Base-by-base conservation (phyloP, 2,329 filamentous ascomycete species). In the Aureobasidium sp. region DNA sequence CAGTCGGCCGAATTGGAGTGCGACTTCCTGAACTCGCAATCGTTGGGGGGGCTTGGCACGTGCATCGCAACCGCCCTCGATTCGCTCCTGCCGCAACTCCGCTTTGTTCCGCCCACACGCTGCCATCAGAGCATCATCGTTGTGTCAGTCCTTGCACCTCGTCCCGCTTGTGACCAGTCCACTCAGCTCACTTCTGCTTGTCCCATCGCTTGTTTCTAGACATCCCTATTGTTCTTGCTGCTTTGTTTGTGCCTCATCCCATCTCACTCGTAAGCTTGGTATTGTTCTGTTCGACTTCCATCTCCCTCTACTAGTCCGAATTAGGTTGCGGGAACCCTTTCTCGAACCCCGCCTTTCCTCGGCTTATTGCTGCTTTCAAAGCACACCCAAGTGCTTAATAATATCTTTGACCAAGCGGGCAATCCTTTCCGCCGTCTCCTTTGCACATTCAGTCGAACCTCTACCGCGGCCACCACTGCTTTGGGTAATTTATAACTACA, bases 21-120 rank as follows among this genome's bases (percentile, higher is more conserved):
- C 51, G 51, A 55, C 51, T 40, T 31, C 37, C 38, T 53, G 49
- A 38, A 27, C 21, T 40, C 27, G 49, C 49, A 40, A 38, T 43
- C 38, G 51, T 55, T 55, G 51, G 51, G 51, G 19, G 51, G 17
- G 23, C 35, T 49, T n/a, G 42, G 40, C n/a, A 35, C 51, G 51
- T 55, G 51, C 51, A 29, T n/a, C 6, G n/a, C 21, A 25, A 33
- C 23, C n/a, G 37, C 51, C 51, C 38, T 55, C 51, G 51, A 55
- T 55, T 55, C 38, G 51, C 54, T 47, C 54, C 23, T 46, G 21
- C 54, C 50, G 37, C 25, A 29, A 4, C 35, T 55, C 51, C 54
- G 54, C 54, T 57, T 57, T 57, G n/a, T 45, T 35, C 53, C n/a
- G n/a, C n/a, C n/a, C 47, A 31, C 31, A 25, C 45, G 29, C 45